A percentile compares a stretch with the other conserved stretches of the same genome.
Evolutionary conservation across 306 rosid genomes (phyloP).

Genomic region (Luffa aegyptiaca): DNA sequence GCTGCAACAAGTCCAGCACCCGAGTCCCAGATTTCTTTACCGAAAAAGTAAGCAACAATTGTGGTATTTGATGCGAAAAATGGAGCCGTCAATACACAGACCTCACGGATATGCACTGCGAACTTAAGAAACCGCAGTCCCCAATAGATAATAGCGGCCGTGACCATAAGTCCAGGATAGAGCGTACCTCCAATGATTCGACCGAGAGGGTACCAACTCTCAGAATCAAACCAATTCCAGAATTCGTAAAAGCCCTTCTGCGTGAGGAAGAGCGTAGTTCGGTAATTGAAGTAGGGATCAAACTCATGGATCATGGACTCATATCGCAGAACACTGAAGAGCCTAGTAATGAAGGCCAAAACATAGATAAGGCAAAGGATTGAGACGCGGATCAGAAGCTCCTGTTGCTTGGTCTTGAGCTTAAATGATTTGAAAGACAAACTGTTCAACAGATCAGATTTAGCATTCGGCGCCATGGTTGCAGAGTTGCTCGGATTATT

Average conservation of each 20-base stretch:
- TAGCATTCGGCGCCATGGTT: conserved; percentile 5
- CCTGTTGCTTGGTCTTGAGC: conserved; percentile 91
- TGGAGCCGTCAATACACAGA: conserved; percentile 88
- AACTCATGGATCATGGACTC: conserved; percentile 99
- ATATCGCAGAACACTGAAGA: conserved; percentile 89
- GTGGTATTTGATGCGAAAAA: conserved; percentile 94
- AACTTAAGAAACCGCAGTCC: conserved; percentile 51
- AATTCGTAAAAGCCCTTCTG: conserved; percentile 80
- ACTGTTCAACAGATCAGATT: conserved; percentile 32
- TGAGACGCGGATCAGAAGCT: conserved; percentile 77
- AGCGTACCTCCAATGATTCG: conserved; percentile 93
- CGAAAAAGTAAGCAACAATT: conserved; percentile 82
- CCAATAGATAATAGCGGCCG: conserved; percentile 78
- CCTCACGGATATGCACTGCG: conserved; percentile 89
- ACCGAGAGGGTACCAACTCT: conserved; percentile 93
- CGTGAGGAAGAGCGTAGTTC: conserved; percentile 73
- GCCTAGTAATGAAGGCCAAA: conserved; percentile 87
- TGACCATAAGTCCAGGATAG: conserved; percentile 95
- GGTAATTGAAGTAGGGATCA: conserved; percentile 96
- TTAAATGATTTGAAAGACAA: conserved; percentile 46
- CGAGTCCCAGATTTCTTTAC: conserved; percentile 88
- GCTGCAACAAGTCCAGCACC: conserved; percentile 98
- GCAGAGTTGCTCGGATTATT: conserved; percentile 9
- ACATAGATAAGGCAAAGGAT: conserved; percentile 59
- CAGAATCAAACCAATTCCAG: conserved; percentile 99